Conservation (phyloP, 164 flowering plant genomes). For the Piper betle region DNA sequence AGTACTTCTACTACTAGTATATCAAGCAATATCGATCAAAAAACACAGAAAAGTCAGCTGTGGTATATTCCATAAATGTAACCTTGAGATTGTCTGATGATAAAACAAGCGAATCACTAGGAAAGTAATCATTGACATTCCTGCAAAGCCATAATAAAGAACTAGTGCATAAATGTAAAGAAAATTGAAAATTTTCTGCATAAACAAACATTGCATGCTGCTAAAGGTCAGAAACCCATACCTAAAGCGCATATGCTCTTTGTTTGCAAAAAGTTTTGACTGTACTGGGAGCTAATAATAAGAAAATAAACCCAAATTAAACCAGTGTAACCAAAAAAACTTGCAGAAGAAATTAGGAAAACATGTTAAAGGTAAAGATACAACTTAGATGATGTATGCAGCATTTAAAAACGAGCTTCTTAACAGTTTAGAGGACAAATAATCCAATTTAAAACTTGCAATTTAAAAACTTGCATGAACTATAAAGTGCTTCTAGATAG, state of each 20-base stretch:
- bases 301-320: background rate
- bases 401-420: too few species aligned
- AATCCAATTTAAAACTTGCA: too few species aligned
- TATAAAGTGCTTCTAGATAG: too few species aligned
- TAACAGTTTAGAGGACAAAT: too few species aligned
- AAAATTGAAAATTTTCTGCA: background rate
- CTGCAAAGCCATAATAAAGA: conserved; percentile 29
- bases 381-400: too few species aligned
- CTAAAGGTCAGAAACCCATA: conserved; percentile 7
- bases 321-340: background rate
- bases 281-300: conserved; percentile 66
- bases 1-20: background rate
- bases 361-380: background rate
- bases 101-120: conserved; percentile 60
- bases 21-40: background rate
- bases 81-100: conserved; percentile 69
- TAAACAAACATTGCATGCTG: background rate
- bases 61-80: background rate
- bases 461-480: too few species aligned
- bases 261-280: conserved; percentile 85
- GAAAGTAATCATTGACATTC: conserved; percentile 83
- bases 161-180: background rate
- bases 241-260: conserved; percentile 99
- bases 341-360: background rate
- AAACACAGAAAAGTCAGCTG: background rate